Evolutionary conservation across 2,329 filamentous ascomycete species (phyloP).

Genomic region (Clonostachys chloroleuca): DNA sequence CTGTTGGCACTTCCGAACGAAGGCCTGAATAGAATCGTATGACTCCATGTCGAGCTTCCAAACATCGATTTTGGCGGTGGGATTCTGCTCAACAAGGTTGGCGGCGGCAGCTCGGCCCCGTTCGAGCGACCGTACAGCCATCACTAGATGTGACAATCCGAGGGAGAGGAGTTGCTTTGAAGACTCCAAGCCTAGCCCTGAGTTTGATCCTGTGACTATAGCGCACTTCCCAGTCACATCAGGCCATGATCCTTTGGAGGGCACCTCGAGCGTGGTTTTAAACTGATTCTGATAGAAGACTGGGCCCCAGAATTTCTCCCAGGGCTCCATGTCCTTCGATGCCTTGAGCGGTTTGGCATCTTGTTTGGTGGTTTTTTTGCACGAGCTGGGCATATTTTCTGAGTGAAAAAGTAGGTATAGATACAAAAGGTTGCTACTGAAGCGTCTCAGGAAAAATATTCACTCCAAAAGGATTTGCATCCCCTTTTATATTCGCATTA

Average conservation of each 20-base stretch:
- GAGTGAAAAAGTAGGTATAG: too few relatives aligned
- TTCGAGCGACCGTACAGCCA: constrained; percentile 8
- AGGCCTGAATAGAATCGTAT: constrained; percentile 12
- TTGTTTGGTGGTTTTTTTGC: too few relatives aligned
- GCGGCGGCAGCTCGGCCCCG: constrained; percentile 4
- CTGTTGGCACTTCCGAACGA: constrained; percentile 6
- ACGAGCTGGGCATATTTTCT: too few relatives aligned
- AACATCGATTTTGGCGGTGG: constrained; percentile 14
- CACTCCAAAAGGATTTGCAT: too few relatives aligned
- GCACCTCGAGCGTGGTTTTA: not conserved
- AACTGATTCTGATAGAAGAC: not conserved
- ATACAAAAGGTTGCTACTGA: too few relatives aligned
- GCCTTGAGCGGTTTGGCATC: too few relatives aligned
- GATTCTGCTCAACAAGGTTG: constrained; percentile 1
- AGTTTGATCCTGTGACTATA: not conserved
- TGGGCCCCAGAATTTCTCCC: not conserved
- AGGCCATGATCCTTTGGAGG: not conserved
- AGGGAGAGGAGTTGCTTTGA: constrained; percentile 3
- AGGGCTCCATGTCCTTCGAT: too few relatives aligned
- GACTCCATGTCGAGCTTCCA: constrained; percentile 16
- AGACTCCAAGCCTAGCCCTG: not conserved
- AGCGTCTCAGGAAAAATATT: too few relatives aligned
- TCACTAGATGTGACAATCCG: constrained; percentile 7
- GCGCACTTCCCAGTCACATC: too few relatives aligned
- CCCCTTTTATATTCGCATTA: too few relatives aligned